Percentiles rank a stretch among this genome's conserved stretches.
phyloP scores from a whole-genome alignment of 768 basidiomycete species.

The Podaxis rugospora region DNA sequence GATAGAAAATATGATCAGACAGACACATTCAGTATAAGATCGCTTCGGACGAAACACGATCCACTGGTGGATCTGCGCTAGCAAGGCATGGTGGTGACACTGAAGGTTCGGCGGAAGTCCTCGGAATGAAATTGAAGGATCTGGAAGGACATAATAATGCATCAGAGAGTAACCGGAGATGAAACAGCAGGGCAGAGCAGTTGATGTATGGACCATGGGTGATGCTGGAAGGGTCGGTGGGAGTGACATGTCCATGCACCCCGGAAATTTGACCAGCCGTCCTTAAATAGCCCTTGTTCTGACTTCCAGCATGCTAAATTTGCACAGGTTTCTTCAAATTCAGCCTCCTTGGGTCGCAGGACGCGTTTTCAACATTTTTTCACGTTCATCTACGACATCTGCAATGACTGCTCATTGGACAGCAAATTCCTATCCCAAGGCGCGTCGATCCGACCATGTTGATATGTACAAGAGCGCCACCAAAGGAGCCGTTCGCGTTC shows the following conservation, averaged over 20 bases:
- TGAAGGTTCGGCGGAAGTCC: not conserved
- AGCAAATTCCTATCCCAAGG: slow-evolving; percentile 56
- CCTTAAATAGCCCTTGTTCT: slow-evolving; percentile 8
- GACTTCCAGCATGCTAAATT: slow-evolving; percentile 18
- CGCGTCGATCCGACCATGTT: slow-evolving; percentile 62
- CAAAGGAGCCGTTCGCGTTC: slow-evolving; percentile 56
- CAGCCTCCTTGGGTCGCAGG: not conserved
- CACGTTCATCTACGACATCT: slow-evolving; percentile 27
- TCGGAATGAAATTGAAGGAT: not conserved
- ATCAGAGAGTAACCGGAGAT: not conserved
- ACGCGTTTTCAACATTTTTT: slow-evolving; percentile 22
- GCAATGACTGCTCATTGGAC: slow-evolving; percentile 42
- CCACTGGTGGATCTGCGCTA: not conserved
- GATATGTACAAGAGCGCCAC: slow-evolving; percentile 66
- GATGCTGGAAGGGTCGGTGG: not conserved
- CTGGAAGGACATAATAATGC: not conserved
- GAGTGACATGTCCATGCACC: not conserved
- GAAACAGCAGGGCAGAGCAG: not conserved
- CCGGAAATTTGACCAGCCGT: not conserved
- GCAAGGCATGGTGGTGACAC: not conserved
- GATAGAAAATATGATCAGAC: not conserved
- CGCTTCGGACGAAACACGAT: not conserved
- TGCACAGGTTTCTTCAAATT: slow-evolving; percentile 13
- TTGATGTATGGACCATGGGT: not conserved
- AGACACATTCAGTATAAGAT: not conserved